These are phyloP conservation scores for Lavandula angustifolia DNA, from an alignment of 257 asterid genomes.

Conservation along the genomic window DNA sequence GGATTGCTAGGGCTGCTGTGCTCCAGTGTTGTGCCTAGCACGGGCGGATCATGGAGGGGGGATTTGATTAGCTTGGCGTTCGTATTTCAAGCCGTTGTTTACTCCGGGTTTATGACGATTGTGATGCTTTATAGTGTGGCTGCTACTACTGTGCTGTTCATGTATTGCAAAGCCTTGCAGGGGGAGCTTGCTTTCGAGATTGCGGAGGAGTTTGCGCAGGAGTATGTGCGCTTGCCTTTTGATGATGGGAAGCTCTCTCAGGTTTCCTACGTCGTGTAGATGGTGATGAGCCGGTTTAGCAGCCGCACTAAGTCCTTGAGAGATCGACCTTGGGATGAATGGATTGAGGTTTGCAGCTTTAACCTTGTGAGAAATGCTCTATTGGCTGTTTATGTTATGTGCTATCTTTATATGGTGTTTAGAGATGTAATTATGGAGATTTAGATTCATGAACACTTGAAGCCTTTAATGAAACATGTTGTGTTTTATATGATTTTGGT, in stretches of 20 bases:
- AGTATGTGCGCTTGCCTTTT: slow-evolving; percentile 76
- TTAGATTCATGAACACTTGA: too few species aligned
- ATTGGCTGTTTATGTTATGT: too few species aligned
- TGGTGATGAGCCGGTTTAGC: too few species aligned
- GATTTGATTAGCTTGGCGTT: slow-evolving; percentile 57
- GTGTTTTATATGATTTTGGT: too few species aligned
- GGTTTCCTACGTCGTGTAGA: slow-evolving; percentile 64
- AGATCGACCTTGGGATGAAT: too few species aligned
- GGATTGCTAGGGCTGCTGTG: slow-evolving; percentile 47
- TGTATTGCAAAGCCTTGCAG: slow-evolving; percentile 81
- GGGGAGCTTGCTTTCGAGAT: slow-evolving; percentile 87
- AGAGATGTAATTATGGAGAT: too few species aligned
- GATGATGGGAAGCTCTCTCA: slow-evolving; percentile 85
- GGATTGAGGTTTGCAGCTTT: too few species aligned
- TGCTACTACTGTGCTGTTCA: slow-evolving; percentile 57
- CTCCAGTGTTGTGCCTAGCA: slow-evolving; percentile 45
- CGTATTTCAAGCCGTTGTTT: slow-evolving; percentile 59
- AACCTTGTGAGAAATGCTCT: too few species aligned
- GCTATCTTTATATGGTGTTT: too few species aligned
- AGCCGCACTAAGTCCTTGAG: too few species aligned
- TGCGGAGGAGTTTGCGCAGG: slow-evolving; percentile 75
- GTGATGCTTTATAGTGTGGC: slow-evolving; percentile 68
- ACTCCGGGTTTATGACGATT: slow-evolving; percentile 56
- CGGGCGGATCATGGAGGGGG: slow-evolving; percentile 32
- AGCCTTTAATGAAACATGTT: too few species aligned